Percentiles rank a stretch among this genome's conserved stretches.
These are phyloP conservation scores for Rhizopogon sp. DNA, from an alignment of 768 basidiomycete species.

Conservation along the genomic window DNA sequence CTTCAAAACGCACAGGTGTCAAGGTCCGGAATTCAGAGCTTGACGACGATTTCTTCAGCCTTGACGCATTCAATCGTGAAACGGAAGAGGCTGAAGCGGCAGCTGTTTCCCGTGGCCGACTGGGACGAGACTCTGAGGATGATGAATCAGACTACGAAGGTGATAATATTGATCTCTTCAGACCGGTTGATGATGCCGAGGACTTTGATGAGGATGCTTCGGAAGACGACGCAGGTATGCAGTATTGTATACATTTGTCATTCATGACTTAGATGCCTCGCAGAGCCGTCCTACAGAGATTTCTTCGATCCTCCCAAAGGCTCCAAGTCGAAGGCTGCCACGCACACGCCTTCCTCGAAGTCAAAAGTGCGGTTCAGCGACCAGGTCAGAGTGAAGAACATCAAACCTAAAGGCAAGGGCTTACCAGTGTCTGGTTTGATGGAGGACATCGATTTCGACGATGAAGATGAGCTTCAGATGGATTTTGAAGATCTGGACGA, in stretches of 20 bases:
- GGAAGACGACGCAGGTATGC: conserved; percentile 39
- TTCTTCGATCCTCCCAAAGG: conserved; percentile 69
- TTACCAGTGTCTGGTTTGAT: conserved; percentile 41
- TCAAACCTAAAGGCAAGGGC: conserved; percentile 67
- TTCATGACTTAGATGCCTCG: conserved; percentile 1
- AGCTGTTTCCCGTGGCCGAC: conserved; percentile 53
- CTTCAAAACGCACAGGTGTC: conserved; percentile 14
- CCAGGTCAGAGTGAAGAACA: conserved; percentile 76
- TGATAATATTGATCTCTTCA: conserved; percentile 60
- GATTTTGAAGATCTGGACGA: conserved; percentile 32
- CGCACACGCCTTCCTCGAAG: conserved; percentile 2
- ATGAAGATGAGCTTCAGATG: conserved; percentile 34
- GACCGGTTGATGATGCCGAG: conserved; percentile 43
- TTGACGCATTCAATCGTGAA: conserved; percentile 83
- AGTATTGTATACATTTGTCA: background rate
- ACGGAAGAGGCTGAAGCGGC: conserved; percentile 73
- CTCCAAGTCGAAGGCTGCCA: conserved; percentile 12
- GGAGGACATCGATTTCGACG: conserved; percentile 27
- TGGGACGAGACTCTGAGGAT: conserved; percentile 47
- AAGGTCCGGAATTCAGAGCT: conserved; percentile 39
- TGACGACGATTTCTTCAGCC: conserved; percentile 88
- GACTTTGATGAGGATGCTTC: conserved; percentile 41
- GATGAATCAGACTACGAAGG: conserved; percentile 39
- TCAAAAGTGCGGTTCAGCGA: conserved; percentile 74
- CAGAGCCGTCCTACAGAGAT: conserved; percentile 68